Evolutionary conservation across 163 green algal genomes (phyloP), one percentile per base, ranked within the genome.

Genomic region (Chloroidium sp.): DNA sequence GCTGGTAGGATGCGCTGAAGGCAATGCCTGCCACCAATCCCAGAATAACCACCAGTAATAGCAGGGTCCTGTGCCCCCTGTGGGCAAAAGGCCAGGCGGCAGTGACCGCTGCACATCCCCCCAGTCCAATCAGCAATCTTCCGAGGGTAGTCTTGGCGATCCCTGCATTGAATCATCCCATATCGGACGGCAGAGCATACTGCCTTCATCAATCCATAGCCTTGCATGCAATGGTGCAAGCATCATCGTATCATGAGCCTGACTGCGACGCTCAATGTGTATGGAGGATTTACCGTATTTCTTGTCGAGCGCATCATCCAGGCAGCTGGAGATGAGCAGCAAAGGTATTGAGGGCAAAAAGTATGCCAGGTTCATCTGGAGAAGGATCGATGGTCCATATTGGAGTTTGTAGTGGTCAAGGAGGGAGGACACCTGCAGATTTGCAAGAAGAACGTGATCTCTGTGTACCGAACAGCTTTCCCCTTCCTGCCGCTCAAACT

Each of bases 321-420:
- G 74, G 13, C 88, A 81, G 59, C 86, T 87, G 1, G 84, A 90
- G 8, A 94, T 61, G 58, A 93, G 64, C 4, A 95, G 90, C 2
- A 95, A 84, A 2, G 92, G 92, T 77, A 95, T 95, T 82, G 85
- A 91, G 68, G 92, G 92, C 68, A 94, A 62, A 78, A 93, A 95
- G 84, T 94, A 96, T 6, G 90, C 91, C 1, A 96, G 87, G 79
- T 95, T 95, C 77, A 96, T 86, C 85, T 92, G 86, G 12, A 96
- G 87, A 69, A 96, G 85, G 1, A 95, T 86, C 36, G 83, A 76
- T 0, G 90, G 92, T 0, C 92, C 89, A 77, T 94, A 92, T 61
- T 91, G 77, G 10, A 83, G 61, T 57, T 82, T 88, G 81, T 94
- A 92, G 79, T 93, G 90, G 77, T 81, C 86, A n/a, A 96, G 87